Conservation (phyloP, 2,329 filamentous ascomycete species). For the Phialocephala subalpina region DNA sequence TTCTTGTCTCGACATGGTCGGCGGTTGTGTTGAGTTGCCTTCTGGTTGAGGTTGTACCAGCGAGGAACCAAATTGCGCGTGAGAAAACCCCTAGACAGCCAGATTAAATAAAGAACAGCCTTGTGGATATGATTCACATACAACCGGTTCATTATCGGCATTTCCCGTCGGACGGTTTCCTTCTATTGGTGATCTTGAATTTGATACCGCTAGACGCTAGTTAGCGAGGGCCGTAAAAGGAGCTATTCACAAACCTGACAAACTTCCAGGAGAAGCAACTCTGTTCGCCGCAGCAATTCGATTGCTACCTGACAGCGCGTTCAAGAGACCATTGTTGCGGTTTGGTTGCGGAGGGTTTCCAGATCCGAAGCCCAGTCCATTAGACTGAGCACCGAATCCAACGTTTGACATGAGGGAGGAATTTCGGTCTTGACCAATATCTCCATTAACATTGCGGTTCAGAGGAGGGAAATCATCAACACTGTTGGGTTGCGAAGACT, state of each 20-base stretch:
- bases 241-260: constrained; percentile 38
- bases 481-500: constrained; percentile 48
- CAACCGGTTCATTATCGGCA: constrained; percentile 30
- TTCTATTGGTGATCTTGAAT: constrained; percentile 40
- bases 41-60: constrained; percentile 32
- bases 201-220: constrained; percentile 32
- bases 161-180: constrained; percentile 33
- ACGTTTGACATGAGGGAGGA: constrained; percentile 62
- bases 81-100: constrained; percentile 36
- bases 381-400: constrained; percentile 59
- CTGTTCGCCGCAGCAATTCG: constrained; percentile 53
- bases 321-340: constrained; percentile 68
- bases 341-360: constrained; percentile 49
- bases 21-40: constrained; percentile 32
- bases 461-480: constrained; percentile 70
- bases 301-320: constrained; percentile 64
- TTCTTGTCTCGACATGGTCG: constrained; percentile 38
- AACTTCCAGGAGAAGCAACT: constrained; percentile 40
- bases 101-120: neutral
- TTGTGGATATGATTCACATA: constrained; percentile 7
- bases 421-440: constrained; percentile 63
- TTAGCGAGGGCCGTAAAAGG: constrained; percentile 19
- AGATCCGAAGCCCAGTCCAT: constrained; percentile 47
- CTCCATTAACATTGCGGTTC: constrained; percentile 63
- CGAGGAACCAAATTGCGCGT: constrained; percentile 35